A percentile compares a stretch with the other conserved stretches of the same genome.
Conservation (phyloP, 495 filamentous ascomycete species). For the Penicillium riverlandense region DNA sequence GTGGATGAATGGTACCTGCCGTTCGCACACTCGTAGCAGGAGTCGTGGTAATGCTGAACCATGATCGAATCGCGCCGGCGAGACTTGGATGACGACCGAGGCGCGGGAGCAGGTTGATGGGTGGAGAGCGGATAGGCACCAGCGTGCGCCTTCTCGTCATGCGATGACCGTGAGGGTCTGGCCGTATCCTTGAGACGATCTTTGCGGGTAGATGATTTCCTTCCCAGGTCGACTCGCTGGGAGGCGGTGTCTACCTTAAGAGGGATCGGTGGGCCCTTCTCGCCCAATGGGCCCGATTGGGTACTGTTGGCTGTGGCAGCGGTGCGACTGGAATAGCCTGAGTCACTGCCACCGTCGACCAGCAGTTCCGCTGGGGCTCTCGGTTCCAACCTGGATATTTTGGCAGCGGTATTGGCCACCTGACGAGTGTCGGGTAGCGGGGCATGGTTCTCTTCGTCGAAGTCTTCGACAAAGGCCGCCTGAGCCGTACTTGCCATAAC, state of each 20-base stretch:
- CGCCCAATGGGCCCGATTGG: conserved; percentile 45
- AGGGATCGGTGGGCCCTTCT: conserved; percentile 30
- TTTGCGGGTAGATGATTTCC: conserved; percentile 27
- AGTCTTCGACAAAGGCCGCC: conserved; percentile 51
- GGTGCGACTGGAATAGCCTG: conserved; percentile 60
- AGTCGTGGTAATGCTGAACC: conserved; percentile 20
- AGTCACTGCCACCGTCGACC: conserved; percentile 51
- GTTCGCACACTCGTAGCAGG: conserved; percentile 26
- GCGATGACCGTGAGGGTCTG: conserved; percentile 19
- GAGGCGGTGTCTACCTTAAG: conserved; percentile 32
- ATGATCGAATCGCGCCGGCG: conserved; percentile 27
- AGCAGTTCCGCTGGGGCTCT: conserved; percentile 23
- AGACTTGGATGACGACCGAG: conserved; percentile 28
- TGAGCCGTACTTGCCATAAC: conserved; percentile 32
- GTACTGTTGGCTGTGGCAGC: conserved; percentile 47
- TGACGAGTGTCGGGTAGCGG: conserved; percentile 41
- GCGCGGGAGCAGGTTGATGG: conserved; percentile 22
- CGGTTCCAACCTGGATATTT: conserved; percentile 43
- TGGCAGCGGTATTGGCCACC: conserved; percentile 41
- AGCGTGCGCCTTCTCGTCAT: conserved; percentile 33
- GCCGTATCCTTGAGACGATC: conserved; percentile 26
- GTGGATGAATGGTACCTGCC: conserved; percentile 21
- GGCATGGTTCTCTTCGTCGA: conserved; percentile 43
- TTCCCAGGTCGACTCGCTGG: conserved; percentile 22
- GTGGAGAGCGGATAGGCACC: conserved; percentile 23